Percentiles rank a stretch among this genome's conserved stretches.
These are phyloP conservation scores for Hypoxylon intermedium DNA, from an alignment of 495 filamentous ascomycete genomes.

Conservation along the genomic window DNA sequence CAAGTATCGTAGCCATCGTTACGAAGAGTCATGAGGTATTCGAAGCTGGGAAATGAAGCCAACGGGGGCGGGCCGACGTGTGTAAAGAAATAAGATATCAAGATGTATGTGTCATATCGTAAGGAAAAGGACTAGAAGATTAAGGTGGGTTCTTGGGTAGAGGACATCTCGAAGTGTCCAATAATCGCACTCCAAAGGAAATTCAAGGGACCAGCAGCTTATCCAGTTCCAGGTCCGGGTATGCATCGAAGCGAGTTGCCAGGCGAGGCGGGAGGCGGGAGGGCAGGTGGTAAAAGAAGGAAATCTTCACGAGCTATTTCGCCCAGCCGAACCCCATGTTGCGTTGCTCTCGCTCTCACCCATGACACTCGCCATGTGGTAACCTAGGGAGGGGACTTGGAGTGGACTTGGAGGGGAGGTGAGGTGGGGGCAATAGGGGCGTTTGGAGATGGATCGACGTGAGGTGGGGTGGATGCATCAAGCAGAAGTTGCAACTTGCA, in stretches of 20 bases:
- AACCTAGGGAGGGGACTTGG: constrained; percentile 39
- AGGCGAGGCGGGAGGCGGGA: constrained; percentile 34
- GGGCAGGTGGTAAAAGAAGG: constrained; percentile 38
- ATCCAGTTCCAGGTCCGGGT: constrained; percentile 2
- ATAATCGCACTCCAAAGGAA: constrained; percentile 10
- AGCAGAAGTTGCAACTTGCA: constrained; percentile 20
- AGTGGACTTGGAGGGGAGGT: constrained; percentile 36
- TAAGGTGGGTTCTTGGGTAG: constrained; percentile 16
- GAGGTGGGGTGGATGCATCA: constrained; percentile 34
- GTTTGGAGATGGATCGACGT: constrained; percentile 36
- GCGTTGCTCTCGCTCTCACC: constrained; percentile 28
- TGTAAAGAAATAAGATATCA: too few relatives aligned
- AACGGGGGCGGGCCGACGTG: too few relatives aligned
- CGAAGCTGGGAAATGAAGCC: constrained; percentile 22
- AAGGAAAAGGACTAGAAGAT: constrained; percentile 24
- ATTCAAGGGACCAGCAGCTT: constrained; percentile 23
- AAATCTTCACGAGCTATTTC: constrained; percentile 38
- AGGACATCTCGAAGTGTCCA: constrained; percentile 29
- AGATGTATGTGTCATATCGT: too few relatives aligned
- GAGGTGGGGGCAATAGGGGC: constrained; percentile 28
- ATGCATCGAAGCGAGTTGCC: constrained; percentile 25
- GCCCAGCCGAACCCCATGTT: constrained; percentile 34
- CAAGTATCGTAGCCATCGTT: constrained; percentile 36
- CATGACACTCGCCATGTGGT: constrained; percentile 58
- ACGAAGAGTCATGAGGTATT: constrained; percentile 1